Evolutionary conservation across 2,329 filamentous ascomycete species (phyloP).

Genomic region (Coleophoma crateriformis): DNA sequence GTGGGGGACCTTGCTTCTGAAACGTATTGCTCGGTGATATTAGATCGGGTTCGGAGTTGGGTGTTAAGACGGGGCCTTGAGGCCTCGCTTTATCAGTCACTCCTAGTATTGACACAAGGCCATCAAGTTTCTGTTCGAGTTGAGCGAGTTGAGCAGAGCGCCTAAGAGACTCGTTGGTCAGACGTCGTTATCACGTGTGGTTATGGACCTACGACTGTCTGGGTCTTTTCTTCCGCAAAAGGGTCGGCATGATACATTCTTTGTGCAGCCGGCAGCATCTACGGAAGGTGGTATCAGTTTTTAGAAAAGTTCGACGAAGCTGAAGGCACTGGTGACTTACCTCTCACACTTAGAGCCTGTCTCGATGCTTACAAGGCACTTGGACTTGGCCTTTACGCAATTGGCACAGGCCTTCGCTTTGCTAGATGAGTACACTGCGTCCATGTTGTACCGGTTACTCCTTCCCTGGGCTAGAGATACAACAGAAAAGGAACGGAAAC

Average conservation of each 20-base stretch:
- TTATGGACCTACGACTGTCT: background rate
- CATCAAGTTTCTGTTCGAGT: conserved; percentile 1
- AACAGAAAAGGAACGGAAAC: too few species aligned
- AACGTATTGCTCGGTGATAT: too few species aligned
- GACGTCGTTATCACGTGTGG: background rate
- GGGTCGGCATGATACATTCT: background rate
- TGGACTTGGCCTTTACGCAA: conserved; percentile 8
- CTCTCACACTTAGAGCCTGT: conserved; percentile 4
- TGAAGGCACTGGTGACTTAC: background rate
- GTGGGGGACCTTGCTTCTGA: too few species aligned
- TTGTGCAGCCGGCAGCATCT: background rate
- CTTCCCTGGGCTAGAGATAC: too few species aligned
- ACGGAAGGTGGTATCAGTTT: background rate
- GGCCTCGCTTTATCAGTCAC: background rate
- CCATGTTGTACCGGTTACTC: background rate
- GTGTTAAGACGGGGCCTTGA: too few species aligned
- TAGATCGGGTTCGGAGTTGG: too few species aligned
- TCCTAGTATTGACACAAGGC: background rate
- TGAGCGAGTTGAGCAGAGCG: conserved; percentile 1
- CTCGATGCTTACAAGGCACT: conserved; percentile 4
- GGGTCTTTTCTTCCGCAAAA: background rate
- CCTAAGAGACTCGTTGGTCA: background rate
- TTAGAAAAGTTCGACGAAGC: background rate
- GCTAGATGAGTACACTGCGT: background rate
- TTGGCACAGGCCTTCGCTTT: conserved; percentile 9